Percentiles rank a stretch among this genome's conserved stretches.
Evolutionary conservation across 495 filamentous ascomycete species (phyloP).

Genomic region (Penicillium macrosclerotiorum): DNA sequence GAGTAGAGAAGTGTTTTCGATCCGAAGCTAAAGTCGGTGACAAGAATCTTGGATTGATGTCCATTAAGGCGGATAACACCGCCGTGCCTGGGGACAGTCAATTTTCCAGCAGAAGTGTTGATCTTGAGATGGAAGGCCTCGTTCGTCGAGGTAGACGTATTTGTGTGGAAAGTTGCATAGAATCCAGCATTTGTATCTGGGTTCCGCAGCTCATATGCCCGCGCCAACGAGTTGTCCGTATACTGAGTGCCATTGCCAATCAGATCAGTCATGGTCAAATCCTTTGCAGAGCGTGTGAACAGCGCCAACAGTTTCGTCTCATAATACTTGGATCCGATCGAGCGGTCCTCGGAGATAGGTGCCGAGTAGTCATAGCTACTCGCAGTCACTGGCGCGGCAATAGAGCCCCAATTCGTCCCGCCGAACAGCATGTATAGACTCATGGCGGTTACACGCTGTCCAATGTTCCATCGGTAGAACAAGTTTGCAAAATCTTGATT

Average conservation of each 20-base stretch:
- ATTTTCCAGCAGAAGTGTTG: conserved; percentile 50
- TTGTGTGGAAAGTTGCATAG: conserved; percentile 53
- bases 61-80: conserved; percentile 51
- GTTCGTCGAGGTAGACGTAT: conserved; percentile 42
- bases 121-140: conserved; percentile 53
- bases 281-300: conserved; percentile 53
- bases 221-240: conserved; percentile 46
- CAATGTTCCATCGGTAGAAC: conserved; percentile 58
- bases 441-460: conserved; percentile 51
- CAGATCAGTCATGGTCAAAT: conserved; percentile 52
- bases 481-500: conserved; percentile 55
- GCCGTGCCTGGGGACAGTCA: conserved; percentile 44
- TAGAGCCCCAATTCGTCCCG: conserved; percentile 56
- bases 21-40: conserved; percentile 57
- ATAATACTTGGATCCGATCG: conserved; percentile 55
- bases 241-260: conserved; percentile 58
- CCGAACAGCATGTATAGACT: conserved; percentile 62
- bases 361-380: conserved; percentile 62
- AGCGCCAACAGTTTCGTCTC: conserved; percentile 59
- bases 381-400: conserved; percentile 45
- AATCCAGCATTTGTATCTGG: conserved; percentile 54
- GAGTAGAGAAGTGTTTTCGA: conserved; percentile 54
- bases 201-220: conserved; percentile 53
- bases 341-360: conserved; percentile 57
- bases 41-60: conserved; percentile 58